Evolutionary conservation across 176 grass and related monocot genomes (phyloP).

Genomic region (Oryza longistaminata): DNA sequence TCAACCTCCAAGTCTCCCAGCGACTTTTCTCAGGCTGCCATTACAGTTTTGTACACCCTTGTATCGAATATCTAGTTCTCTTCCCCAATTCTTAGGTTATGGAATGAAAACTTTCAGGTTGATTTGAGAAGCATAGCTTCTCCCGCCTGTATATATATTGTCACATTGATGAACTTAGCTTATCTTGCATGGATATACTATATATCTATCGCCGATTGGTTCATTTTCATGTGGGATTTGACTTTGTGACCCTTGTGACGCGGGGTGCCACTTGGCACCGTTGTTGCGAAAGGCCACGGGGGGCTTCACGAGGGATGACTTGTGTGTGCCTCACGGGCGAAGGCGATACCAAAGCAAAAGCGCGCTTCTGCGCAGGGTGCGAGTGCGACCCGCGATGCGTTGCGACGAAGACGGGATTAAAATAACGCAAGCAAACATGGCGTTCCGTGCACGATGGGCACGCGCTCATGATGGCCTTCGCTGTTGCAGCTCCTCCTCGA

Average conservation of each 20-base stretch:
- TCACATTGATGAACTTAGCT: constrained; percentile 1
- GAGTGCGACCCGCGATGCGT: not conserved
- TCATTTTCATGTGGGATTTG: not conserved
- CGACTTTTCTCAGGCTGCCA: constrained; percentile 18
- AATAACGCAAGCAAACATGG: no score
- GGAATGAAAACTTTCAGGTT: not conserved
- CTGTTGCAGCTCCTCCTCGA: no score
- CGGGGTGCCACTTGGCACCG: not conserved
- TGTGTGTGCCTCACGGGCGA: constrained; percentile 4
- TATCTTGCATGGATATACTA: not conserved
- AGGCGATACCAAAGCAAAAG: not conserved
- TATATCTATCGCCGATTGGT: not conserved
- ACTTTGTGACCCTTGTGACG: not conserved
- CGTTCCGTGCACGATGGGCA: no score
- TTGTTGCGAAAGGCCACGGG: not conserved
- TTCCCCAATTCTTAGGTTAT: not conserved
- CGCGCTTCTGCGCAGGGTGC: not conserved
- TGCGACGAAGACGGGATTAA: not conserved
- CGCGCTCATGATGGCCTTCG: no score
- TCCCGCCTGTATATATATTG: constrained; percentile 40
- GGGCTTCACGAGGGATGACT: constrained; percentile 19
- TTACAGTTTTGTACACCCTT: constrained; percentile 18
- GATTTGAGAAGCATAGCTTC: not conserved
- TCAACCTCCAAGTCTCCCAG: not conserved
- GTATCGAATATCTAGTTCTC: not conserved